phyloP scores from a whole-genome alignment of 257 asterid genomes.

The Ehretia macrophylla region DNA sequence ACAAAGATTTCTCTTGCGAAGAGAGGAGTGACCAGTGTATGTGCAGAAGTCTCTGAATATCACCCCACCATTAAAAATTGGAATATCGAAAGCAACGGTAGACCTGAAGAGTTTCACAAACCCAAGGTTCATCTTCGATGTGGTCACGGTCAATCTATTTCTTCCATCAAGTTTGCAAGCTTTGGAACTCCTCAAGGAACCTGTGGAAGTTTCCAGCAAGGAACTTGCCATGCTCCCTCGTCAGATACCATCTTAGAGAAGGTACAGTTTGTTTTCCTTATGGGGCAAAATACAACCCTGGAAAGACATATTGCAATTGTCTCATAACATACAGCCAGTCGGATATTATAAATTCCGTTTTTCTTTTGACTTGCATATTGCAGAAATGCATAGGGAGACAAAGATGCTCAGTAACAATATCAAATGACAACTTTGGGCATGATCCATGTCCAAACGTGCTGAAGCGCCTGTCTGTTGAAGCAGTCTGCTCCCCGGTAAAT shows the following conservation, averaged over 20 bases:
- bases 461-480: constrained; percentile 84
- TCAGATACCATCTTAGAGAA: constrained; percentile 52
- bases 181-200: constrained; percentile 90
- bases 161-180: constrained; percentile 92
- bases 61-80: constrained; percentile 80
- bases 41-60: constrained; percentile 80
- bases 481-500: constrained; percentile 51
- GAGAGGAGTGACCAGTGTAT: constrained; percentile 67
- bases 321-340: neutral
- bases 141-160: constrained; percentile 56
- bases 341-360: neutral
- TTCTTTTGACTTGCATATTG: constrained; percentile 4
- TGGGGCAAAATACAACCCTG: neutral
- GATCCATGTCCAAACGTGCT: constrained; percentile 85
- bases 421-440: constrained; percentile 63
- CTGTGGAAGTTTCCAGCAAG: constrained; percentile 84
- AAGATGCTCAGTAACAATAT: constrained; percentile 62
- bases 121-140: constrained; percentile 78
- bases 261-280: constrained; percentile 31
- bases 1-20: constrained; percentile 60
- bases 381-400: constrained; percentile 82
- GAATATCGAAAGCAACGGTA: constrained; percentile 77
- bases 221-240: constrained; percentile 82
- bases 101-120: constrained; percentile 45
- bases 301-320: neutral